Evolutionary conservation across 176 grass and related monocot genomes (phyloP).

Genomic region (Saccharum officinarum): DNA sequence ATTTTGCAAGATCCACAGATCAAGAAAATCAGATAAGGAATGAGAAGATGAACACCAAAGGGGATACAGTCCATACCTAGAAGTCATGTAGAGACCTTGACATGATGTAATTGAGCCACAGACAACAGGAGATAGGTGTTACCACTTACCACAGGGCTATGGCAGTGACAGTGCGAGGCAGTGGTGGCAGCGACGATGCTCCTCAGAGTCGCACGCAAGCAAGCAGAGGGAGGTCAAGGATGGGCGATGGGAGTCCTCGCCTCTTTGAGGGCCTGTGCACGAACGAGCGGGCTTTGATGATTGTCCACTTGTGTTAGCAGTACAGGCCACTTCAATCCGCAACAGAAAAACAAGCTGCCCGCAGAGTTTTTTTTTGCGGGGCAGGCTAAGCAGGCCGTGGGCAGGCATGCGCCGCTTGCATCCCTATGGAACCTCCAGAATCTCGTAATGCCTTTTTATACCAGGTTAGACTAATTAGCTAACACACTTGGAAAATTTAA

Average conservation of each 20-base stretch:
- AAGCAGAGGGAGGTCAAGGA: not conserved
- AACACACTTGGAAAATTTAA: not conserved
- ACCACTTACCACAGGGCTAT: not conserved
- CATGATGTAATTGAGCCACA: not conserved
- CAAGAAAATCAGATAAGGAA: not conserved
- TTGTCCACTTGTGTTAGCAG: not conserved
- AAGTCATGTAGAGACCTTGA: not conserved
- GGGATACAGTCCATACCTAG: not conserved
- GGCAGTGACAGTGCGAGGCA: not conserved
- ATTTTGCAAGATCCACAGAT: not conserved
- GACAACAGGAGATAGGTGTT: not conserved
- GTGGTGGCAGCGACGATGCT: not conserved
- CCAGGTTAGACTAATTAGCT: not conserved
- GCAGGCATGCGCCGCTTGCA: not conserved
- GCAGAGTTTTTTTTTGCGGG: not conserved
- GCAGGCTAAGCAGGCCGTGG: not conserved
- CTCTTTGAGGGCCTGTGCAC: not conserved
- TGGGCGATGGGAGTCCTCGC: not conserved
- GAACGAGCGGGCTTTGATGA: not conserved
- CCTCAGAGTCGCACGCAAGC: not conserved
- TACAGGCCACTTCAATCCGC: not conserved
- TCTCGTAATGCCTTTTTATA: not conserved
- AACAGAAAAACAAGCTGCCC: not conserved
- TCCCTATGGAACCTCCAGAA: not conserved
- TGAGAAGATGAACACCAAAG: not conserved